Conservation (phyloP, 2,329 filamentous ascomycete species). For the Arachnopeziza araneosa region DNA sequence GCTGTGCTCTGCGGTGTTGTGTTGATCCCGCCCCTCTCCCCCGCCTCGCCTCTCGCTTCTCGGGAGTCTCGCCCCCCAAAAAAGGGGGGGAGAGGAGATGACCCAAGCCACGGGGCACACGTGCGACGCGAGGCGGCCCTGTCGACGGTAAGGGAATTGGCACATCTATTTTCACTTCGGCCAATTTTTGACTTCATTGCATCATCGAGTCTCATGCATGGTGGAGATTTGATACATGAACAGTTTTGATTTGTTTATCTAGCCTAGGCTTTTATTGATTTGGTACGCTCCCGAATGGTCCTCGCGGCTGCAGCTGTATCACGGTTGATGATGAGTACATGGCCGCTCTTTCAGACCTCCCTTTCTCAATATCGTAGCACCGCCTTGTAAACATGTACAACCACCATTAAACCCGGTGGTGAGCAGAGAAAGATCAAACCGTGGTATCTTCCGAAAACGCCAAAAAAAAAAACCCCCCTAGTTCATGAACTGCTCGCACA, state of each 20-base stretch:
- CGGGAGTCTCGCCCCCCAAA: background rate
- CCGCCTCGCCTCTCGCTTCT: background rate
- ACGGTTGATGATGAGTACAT: background rate
- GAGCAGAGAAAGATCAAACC: conserved; percentile 17
- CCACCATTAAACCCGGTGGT: conserved; percentile 1
- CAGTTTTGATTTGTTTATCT: conserved; percentile 6
- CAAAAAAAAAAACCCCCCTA: conserved; percentile 13
- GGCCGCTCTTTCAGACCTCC: conserved; percentile 1
- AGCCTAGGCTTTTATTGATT: background rate
- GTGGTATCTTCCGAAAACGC: conserved; percentile 30
- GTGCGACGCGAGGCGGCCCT: background rate
- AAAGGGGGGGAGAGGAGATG: background rate
- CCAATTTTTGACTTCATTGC: background rate
- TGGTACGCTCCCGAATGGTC: background rate
- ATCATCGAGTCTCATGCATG: background rate
- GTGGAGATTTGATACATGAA: conserved; percentile 4
- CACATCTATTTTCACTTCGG: background rate
- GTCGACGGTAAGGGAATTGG: background rate
- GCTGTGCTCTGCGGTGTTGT: no score
- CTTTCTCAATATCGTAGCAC: conserved; percentile 18
- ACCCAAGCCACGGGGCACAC: background rate
- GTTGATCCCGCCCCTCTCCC: no score
- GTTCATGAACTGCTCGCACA: conserved; percentile 7
- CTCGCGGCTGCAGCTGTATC: background rate
- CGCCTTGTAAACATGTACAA: conserved; percentile 9